phyloP scores from a whole-genome alignment of 768 basidiomycete species.

The Russula sp. region DNA sequence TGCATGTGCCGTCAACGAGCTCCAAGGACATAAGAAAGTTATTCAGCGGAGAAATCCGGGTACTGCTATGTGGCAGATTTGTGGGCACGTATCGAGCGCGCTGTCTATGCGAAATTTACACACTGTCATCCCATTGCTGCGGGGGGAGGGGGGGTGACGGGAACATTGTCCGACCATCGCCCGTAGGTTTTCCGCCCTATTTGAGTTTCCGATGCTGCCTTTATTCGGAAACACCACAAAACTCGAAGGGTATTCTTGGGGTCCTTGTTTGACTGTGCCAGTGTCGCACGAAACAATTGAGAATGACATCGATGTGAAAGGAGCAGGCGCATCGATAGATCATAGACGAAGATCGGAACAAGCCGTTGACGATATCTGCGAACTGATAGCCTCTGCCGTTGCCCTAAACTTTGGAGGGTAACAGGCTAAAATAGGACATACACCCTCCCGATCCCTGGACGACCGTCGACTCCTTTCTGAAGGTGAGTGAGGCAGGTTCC shows the following conservation, averaged over 20 bases:
- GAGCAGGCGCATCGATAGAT: background rate
- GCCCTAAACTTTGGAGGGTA: background rate
- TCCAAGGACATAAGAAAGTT: background rate
- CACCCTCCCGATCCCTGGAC: background rate
- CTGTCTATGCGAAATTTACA: background rate
- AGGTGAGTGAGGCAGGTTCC: background rate
- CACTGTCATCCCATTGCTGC: background rate
- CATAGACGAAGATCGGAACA: background rate
- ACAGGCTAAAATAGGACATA: background rate
- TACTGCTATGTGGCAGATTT: background rate
- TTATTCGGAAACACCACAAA: background rate
- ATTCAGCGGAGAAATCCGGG: background rate
- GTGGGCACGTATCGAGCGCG: background rate
- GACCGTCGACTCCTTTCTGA: background rate
- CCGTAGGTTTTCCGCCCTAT: background rate
- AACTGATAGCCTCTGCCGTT: background rate
- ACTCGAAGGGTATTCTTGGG: background rate
- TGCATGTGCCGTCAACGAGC: background rate
- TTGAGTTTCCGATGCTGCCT: background rate
- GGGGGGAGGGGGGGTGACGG: background rate
- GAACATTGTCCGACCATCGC: background rate
- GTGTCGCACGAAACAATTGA: slow-evolving; percentile 2
- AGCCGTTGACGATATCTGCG: background rate
- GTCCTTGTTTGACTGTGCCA: background rate
- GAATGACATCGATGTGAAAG: background rate